Conservation (phyloP, 73 alveolate genomes). For the Paraurostyla sp. region DNA sequence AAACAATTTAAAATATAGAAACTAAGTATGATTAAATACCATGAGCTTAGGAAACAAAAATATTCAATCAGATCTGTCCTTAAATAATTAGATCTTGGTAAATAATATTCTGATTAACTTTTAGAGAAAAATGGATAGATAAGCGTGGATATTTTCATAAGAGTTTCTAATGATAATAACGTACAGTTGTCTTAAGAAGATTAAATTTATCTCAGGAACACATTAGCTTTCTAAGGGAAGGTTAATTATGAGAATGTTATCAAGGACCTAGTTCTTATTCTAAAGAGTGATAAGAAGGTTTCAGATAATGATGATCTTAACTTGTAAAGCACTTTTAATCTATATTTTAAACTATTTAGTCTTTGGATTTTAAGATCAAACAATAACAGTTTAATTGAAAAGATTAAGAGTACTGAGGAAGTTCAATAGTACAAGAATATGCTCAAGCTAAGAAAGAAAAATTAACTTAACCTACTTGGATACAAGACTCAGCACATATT, state of each 20-base stretch:
- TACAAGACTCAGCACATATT: no score
- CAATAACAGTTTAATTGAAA: neutral
- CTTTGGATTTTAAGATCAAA: constrained; percentile 41
- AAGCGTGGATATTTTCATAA: neutral
- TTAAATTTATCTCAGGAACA: neutral
- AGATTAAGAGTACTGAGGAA: neutral
- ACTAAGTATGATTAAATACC: no score
- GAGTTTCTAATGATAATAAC: neutral
- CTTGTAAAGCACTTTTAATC: neutral
- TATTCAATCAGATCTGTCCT: neutral
- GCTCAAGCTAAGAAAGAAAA: neutral
- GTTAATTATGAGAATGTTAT: constrained; percentile 26
- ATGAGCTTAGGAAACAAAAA: neutral
- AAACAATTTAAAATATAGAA: no score
- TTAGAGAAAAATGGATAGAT: constrained; percentile 24
- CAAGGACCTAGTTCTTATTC: constrained; percentile 22
- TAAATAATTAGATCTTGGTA: neutral
- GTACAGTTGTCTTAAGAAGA: neutral
- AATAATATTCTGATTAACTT: neutral
- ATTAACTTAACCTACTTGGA: neutral
- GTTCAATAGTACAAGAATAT: neutral
- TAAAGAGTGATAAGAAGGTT: neutral
- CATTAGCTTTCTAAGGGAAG: neutral
- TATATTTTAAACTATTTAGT: neutral
- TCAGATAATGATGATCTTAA: neutral